Evolutionary conservation across 1,284 basidiomycete genomes (phyloP).

Genomic region (Caloboletus firmus): DNA sequence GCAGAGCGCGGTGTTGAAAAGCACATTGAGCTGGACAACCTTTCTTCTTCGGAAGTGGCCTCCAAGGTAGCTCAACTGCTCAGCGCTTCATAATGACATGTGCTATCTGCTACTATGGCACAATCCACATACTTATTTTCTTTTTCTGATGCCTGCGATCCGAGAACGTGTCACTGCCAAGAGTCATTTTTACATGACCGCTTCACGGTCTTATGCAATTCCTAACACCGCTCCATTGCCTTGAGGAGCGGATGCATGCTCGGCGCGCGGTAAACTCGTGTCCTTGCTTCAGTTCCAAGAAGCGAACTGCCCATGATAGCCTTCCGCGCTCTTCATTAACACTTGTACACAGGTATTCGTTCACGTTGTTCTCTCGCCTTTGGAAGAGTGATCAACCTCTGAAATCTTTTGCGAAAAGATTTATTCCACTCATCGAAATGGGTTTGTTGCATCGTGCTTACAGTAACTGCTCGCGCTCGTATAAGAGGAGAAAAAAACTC

Average conservation of each 20-base stretch:
- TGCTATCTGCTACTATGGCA: conserved; percentile 4
- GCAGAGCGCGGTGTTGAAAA: conserved; percentile 77
- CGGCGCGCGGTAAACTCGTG: conserved; percentile 21
- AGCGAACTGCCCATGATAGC: conserved; percentile 1
- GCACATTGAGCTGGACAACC: conserved; percentile 77
- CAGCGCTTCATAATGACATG: conserved; percentile 23
- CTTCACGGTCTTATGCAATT: conserved; percentile 1
- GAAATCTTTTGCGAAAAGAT: background rate
- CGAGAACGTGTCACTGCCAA: background rate
- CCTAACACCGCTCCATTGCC: conserved; percentile 21
- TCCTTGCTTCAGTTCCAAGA: conserved; percentile 6
- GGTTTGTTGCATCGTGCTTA: background rate
- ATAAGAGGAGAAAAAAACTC: background rate
- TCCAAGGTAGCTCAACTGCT: conserved; percentile 66
- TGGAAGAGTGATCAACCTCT: background rate
- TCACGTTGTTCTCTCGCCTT: background rate
- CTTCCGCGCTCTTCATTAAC: background rate
- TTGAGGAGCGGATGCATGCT: conserved; percentile 20
- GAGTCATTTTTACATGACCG: background rate
- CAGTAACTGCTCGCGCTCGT: background rate
- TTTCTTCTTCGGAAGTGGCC: conserved; percentile 71
- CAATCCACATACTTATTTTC: conserved; percentile 9
- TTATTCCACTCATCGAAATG: background rate
- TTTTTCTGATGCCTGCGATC: background rate
- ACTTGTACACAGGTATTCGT: conserved; percentile 1